phyloP scores from a whole-genome alignment of 2,329 filamentous ascomycete species.

The Penicillium sp. region DNA sequence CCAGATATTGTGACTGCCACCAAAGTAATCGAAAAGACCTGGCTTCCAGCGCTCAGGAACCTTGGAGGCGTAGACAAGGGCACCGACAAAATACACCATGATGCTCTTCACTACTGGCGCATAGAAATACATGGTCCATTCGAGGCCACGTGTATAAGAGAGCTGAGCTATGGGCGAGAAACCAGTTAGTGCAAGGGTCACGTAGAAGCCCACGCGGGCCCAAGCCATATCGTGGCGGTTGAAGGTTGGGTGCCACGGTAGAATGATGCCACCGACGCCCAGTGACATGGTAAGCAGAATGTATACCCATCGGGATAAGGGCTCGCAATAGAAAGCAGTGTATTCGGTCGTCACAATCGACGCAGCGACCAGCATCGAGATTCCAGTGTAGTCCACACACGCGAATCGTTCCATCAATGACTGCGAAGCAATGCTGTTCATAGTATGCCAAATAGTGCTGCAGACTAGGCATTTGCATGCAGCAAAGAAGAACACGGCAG shows the following conservation, averaged over 20 bases:
- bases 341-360: constrained; percentile 99
- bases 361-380: constrained; percentile 85
- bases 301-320: constrained; percentile 78
- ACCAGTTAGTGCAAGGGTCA: constrained; percentile 80
- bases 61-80: constrained; percentile 84
- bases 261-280: constrained; percentile 80
- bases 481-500: constrained; percentile 92
- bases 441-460: constrained; percentile 96
- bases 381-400: constrained; percentile 97
- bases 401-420: constrained; percentile 90
- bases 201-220: constrained; percentile 87
- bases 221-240: constrained; percentile 91
- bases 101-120: constrained; percentile 81
- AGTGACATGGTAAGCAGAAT: constrained; percentile 77
- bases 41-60: constrained; percentile 90
- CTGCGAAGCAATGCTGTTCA: constrained; percentile 93
- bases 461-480: constrained; percentile 93
- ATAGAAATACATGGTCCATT: constrained; percentile 87
- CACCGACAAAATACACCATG: constrained; percentile 79
- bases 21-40: constrained; percentile 91
- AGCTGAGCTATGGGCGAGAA: constrained; percentile 87
- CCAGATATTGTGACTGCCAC: constrained; percentile 96
- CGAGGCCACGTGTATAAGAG: constrained; percentile 69
- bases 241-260: constrained; percentile 95
- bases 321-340: constrained; percentile 98